phyloP scores from a whole-genome alignment of 2,329 filamentous ascomycete genomes.

The Nectriaceae sp. region DNA sequence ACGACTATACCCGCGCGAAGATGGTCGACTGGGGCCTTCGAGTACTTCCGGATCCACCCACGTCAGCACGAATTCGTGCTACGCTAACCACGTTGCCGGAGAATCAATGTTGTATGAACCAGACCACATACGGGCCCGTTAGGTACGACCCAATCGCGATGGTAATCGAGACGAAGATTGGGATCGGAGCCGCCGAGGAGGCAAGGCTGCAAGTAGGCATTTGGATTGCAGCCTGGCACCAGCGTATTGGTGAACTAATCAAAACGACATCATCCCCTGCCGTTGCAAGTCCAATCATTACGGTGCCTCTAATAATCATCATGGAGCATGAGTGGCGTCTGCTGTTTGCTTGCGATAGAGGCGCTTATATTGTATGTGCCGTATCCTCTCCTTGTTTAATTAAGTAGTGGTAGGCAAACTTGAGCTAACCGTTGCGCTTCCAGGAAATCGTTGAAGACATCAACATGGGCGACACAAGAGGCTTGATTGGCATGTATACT shows the following conservation, averaged over 20 bases:
- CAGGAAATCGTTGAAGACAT: slow-evolving; percentile 7
- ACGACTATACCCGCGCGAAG: slow-evolving; percentile 5
- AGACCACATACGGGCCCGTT: slow-evolving; percentile 2
- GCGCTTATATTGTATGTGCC: slow-evolving; percentile 1
- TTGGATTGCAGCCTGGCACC: slow-evolving; percentile 4
- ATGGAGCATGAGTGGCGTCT: slow-evolving; percentile 12
- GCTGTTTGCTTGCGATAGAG: slow-evolving; percentile 10
- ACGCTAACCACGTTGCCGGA: not conserved
- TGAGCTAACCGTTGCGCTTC: too few species aligned
- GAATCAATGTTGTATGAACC: not conserved
- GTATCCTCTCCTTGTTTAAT: too few species aligned
- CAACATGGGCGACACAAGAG: slow-evolving; percentile 4
- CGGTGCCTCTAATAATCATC: slow-evolving; percentile 6
- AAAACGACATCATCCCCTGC: too few species aligned
- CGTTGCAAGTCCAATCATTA: slow-evolving; percentile 7
- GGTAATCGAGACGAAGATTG: slow-evolving; percentile 1
- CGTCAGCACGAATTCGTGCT: not conserved
- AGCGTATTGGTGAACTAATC: slow-evolving; percentile 2
- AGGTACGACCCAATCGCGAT: slow-evolving; percentile 4
- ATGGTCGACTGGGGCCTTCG: slow-evolving; percentile 8
- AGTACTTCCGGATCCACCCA: not conserved
- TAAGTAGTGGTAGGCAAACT: too few species aligned
- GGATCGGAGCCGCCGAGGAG: not conserved
- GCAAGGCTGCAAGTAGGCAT: not conserved
- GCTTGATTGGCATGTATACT: slow-evolving; percentile 1